Evolutionary conservation across 2,329 filamentous ascomycete genomes (phyloP), one percentile per base, ranked within the genome.

Genomic region (Dendryphion nanum): DNA sequence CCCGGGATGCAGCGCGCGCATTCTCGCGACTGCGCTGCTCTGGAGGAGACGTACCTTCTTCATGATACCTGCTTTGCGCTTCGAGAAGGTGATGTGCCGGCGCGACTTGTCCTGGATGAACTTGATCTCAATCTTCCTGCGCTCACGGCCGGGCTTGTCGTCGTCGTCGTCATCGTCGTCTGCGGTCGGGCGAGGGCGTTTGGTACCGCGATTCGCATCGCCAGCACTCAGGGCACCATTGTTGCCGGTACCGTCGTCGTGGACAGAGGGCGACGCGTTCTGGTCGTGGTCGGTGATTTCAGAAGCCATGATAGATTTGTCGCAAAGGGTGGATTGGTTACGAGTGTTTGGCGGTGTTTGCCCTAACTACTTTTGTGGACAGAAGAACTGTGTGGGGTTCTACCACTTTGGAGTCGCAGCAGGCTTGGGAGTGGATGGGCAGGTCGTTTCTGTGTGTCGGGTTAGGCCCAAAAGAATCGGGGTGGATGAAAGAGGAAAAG

Each of bases 101-200:
- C 93, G 89, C 74, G 91, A 97, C 78, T 98, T 98, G 74, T 98
- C 93, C 72, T 90, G 91, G 71, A 98, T 98, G 75, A 98, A 98
- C 80, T 98, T 98, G 76, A 98, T 98, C 73, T 98, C 93, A 62
- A 98, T 98, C 85, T 98, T 98, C 74, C 93, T 84, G 66, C 93
- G 85, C 80, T 97, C 93, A 71, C 93, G 90, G 64, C 89, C 89
- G 48, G 89, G 89, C 82, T 97, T 97, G 70, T 96, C 91, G 57
- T 95, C 90, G 57, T 97, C 90, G 51, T 97, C 93, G 51, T 97
- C 91, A 53, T 97, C 93, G 65, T 97, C 93, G 66, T 97, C 91
- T 60, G 83, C 66, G 56, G 85, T 73, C 48, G 86, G 82, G 64
- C 93, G 88, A 69, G 79, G 81, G 59, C 91, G 89, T 79, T 97